Base-by-base conservation (phyloP, 148 eudicot genomes). In the Hydrangea macrophylla region DNA sequence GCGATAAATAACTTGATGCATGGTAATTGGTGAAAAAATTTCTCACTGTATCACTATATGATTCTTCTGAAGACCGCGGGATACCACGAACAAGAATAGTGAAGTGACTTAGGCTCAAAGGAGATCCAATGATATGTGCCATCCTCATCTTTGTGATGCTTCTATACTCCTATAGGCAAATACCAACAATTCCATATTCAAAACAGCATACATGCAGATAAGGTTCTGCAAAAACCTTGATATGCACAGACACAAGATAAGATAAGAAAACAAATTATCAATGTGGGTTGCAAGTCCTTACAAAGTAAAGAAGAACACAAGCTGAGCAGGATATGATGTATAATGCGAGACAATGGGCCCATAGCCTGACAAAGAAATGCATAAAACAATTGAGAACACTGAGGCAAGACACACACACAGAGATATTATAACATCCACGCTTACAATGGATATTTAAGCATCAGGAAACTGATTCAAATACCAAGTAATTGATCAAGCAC, bases 81-180 rank as follows among this genome's bases (percentile, higher is more conserved):
- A 94, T 84, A 60, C 83, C 92, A 58, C 98, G 96, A 75, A 94
- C 96, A 68, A 94, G 75, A 82, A 94, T 88, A 45, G 96, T 84
- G 70, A 94, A 94, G 64, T 75, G 85, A 76, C 91, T 80, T 68
- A 89, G 82, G 11, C 78, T 71, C 63, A 54, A 64, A 71, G 74
- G 72, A 64, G 87, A 79, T 75, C 78, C 75, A 68, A 73, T 73
- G 44, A 94, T 75, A 68, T 88, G 74, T 7, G 75, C 79, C 79
- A 88, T 69, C 75, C 97, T 80, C 91, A 83, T 61, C 44, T 73
- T 85, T 62, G 84, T 72, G 26, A 94, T 85, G 67, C 76, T 80
- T 78, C 87, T 88, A 76, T 80, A 83, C 73, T 94, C 98, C 98
- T 94, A 57, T 54, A 64, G 26, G 40, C 58, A 56, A 57, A 42